Conservation (phyloP, 1,139 yeast species). For the Suhomyces yuchorum region DNA sequence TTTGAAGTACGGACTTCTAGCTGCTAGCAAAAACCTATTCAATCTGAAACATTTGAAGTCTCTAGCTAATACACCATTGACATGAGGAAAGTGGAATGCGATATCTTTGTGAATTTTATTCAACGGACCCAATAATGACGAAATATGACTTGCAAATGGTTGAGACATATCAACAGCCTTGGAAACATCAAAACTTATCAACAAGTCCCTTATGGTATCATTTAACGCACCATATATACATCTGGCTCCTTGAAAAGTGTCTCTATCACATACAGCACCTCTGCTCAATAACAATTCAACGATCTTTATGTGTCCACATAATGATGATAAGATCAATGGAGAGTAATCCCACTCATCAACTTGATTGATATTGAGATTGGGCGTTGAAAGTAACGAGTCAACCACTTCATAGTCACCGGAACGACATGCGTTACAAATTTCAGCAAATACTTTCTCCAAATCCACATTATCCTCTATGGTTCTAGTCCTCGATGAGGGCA, state of each 20-base stretch:
- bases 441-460: conserved; percentile 31
- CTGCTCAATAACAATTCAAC: conserved; percentile 58
- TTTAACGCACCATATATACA: conserved; percentile 79
- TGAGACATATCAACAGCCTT: conserved; percentile 69
- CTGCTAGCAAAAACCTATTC: conserved; percentile 45
- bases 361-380: conserved; percentile 59
- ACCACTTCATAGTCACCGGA: conserved; percentile 67
- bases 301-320: conserved; percentile 71
- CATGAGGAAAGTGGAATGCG: conserved; percentile 29
- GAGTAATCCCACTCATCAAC: conserved; percentile 76
- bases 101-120: conserved; percentile 40
- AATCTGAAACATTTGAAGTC: conserved; percentile 25
- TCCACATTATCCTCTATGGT: conserved; percentile 2
- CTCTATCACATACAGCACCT: conserved; percentile 80
- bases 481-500: conserved; percentile 10
- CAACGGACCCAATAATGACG: conserved; percentile 46
- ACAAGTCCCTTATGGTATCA: conserved; percentile 59
- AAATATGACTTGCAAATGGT: conserved; percentile 73
- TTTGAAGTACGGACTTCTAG: conserved; percentile 37
- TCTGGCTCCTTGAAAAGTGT: conserved; percentile 77
- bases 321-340: conserved; percentile 69
- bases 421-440: conserved; percentile 68
- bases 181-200: conserved; percentile 64
- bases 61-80: conserved; percentile 17
- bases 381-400: conserved; percentile 53